Evolutionary conservation across 805 yeast genomes (phyloP), one percentile per base, ranked within the genome.

Genomic region (Jamesozyma jinghongensis): DNA sequence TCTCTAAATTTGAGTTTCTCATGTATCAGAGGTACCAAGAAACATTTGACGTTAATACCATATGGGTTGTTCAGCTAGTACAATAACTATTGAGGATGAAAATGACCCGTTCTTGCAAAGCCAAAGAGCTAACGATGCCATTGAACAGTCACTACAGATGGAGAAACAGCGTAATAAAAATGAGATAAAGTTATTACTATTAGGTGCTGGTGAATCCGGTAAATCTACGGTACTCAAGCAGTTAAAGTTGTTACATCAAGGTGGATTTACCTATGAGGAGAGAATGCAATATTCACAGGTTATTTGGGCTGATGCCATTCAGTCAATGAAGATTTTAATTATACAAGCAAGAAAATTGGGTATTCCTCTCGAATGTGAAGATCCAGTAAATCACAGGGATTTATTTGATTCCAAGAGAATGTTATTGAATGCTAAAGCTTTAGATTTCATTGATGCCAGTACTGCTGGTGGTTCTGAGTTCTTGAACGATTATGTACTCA

Each of bases 201-300:
- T 87, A 28, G 96, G 97, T 32, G 85, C 97, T 0, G 97, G 97
- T 4, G 97, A 88, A 57, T 79, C 90, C 38, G 97, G 97, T 5
- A 88, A 88, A 58, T 83, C 95, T 2, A 88, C 97, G 0, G 95
- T 88, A 5, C 65, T 88, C 49, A 88, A 88, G 61, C 97, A 88
- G 59, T 73, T 88, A 77, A 77, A 83, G 51, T 68, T 92, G 14
- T 61, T 87, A 32, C 97, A 92, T 58, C 83, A 85, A 44, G 81
- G 83, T 34, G 94, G 95, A 2, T 92, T 90, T 64, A 69, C 83
- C 1, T 74, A 73, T 37, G 82, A 78, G 47, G 97, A 92, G 60
- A 69, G 95, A 40, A 53, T 69, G 34, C 88, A 84, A 57, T 92
- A 87, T 59, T 61, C 83, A 2, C 87, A 86, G 50, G 85, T 90